Conservation (phyloP, 768 basidiomycete genomes). For the Tephrocybe rancida region DNA sequence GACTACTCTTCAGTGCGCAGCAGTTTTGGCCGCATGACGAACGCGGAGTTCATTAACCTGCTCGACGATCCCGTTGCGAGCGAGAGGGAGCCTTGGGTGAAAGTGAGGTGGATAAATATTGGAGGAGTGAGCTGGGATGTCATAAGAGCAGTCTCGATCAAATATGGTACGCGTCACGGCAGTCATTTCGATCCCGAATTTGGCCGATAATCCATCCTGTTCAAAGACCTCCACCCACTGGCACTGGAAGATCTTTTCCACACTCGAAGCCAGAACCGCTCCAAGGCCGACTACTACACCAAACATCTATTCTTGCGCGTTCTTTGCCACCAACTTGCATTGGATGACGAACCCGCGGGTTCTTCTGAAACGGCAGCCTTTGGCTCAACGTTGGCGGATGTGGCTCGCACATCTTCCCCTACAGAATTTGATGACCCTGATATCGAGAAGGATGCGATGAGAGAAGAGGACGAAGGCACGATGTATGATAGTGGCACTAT, state of each 20-base stretch:
- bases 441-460: slow-evolving; percentile 5
- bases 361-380: slow-evolving; percentile 19
- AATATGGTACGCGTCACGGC: slow-evolving; percentile 49
- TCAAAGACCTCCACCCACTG: slow-evolving; percentile 66
- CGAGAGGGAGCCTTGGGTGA: slow-evolving; percentile 59
- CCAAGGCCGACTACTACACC: slow-evolving; percentile 71
- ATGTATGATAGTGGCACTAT: slow-evolving; percentile 9
- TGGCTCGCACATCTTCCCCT: slow-evolving; percentile 39
- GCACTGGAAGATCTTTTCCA: slow-evolving; percentile 73
- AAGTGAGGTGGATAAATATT: slow-evolving; percentile 76
- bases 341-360: slow-evolving; percentile 24
- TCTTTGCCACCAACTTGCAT: slow-evolving; percentile 60
- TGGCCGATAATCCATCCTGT: background rate
- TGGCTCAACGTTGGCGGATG: slow-evolving; percentile 28
- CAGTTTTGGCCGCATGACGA: slow-evolving; percentile 58
- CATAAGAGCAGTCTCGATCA: slow-evolving; percentile 64
- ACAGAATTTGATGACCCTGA: slow-evolving; percentile 19
- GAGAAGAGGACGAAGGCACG: slow-evolving; percentile 10
- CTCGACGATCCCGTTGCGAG: slow-evolving; percentile 47
- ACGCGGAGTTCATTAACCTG: slow-evolving; percentile 60
- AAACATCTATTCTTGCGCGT: slow-evolving; percentile 73
- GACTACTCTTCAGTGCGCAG: slow-evolving; percentile 65
- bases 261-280: slow-evolving; percentile 53
- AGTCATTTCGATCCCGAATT: background rate
- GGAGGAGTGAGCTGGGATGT: slow-evolving; percentile 75